Percentiles rank a stretch among this genome's conserved stretches.
Evolutionary conservation across 2,329 filamentous ascomycete species (phyloP).

Genomic region (Colletotrichum sp.): DNA sequence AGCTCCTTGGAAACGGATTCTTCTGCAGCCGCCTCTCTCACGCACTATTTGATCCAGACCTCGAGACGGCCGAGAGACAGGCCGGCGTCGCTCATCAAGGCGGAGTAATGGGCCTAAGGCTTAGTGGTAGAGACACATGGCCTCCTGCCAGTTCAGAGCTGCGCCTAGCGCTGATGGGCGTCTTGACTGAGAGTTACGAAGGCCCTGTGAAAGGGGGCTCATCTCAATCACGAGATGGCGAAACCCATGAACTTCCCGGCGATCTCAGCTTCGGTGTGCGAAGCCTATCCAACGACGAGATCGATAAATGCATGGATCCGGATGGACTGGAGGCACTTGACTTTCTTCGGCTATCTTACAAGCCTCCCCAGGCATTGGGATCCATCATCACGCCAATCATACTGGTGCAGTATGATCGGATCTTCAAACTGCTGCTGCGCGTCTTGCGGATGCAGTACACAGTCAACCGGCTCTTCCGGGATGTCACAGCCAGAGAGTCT

Average conservation of each 20-base stretch:
- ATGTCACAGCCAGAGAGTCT: slow-evolving; percentile 49
- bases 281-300: slow-evolving; percentile 77
- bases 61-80: slow-evolving; percentile 78
- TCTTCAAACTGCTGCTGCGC: slow-evolving; percentile 82
- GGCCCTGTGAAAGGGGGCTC: slow-evolving; percentile 3
- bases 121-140: slow-evolving; percentile 85
- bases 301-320: slow-evolving; percentile 82
- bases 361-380: slow-evolving; percentile 72
- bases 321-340: slow-evolving; percentile 88
- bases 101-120: slow-evolving; percentile 78
- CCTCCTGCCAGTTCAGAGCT: slow-evolving; percentile 93
- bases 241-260: slow-evolving; percentile 60
- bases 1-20: slow-evolving; percentile 82
- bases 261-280: slow-evolving; percentile 85
- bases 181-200: slow-evolving; percentile 77
- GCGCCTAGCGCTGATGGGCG: slow-evolving; percentile 84
- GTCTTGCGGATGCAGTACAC: slow-evolving; percentile 81
- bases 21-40: slow-evolving; percentile 82
- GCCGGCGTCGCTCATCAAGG: slow-evolving; percentile 72
- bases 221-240: slow-evolving; percentile 26
- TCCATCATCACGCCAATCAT: slow-evolving; percentile 74
- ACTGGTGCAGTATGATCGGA: slow-evolving; percentile 80
- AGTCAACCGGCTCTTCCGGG: slow-evolving; percentile 67
- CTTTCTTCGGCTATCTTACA: slow-evolving; percentile 88
- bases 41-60: slow-evolving; percentile 83